Evolutionary conservation across 345 rosid genomes (phyloP).

Genomic region (Streptanthus diversifolius): DNA sequence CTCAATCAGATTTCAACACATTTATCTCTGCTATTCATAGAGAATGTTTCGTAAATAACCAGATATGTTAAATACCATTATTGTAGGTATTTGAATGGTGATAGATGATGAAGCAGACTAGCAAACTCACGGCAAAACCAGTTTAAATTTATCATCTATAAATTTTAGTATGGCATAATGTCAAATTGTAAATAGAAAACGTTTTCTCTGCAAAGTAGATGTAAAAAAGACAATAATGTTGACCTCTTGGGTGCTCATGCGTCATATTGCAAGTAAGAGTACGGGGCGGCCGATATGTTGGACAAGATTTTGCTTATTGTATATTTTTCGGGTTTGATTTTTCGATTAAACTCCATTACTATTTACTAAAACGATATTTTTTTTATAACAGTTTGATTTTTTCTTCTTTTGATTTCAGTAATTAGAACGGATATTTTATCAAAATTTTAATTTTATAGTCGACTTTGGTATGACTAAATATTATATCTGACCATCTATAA

Average conservation of each 20-base stretch:
- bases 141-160: too few species aligned
- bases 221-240: background rate
- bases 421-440: background rate
- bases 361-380: background rate
- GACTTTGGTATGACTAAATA: background rate
- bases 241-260: too few species aligned
- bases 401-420: background rate
- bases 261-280: too few species aligned
- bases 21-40: background rate
- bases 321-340: background rate
- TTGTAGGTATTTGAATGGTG: background rate
- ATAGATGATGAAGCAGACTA: background rate
- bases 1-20: background rate
- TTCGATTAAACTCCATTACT: background rate
- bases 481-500: background rate
- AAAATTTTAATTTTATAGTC: background rate
- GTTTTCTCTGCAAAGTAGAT: background rate
- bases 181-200: background rate
- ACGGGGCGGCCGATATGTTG: conserved; percentile 1
- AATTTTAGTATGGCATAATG: too few species aligned
- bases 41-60: background rate
- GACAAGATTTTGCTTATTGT: background rate
- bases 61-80: background rate
- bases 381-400: background rate
- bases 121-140: too few species aligned